Evolutionary conservation across 768 basidiomycete species (phyloP).

Genomic region (Panaeolus cyanescens): DNA sequence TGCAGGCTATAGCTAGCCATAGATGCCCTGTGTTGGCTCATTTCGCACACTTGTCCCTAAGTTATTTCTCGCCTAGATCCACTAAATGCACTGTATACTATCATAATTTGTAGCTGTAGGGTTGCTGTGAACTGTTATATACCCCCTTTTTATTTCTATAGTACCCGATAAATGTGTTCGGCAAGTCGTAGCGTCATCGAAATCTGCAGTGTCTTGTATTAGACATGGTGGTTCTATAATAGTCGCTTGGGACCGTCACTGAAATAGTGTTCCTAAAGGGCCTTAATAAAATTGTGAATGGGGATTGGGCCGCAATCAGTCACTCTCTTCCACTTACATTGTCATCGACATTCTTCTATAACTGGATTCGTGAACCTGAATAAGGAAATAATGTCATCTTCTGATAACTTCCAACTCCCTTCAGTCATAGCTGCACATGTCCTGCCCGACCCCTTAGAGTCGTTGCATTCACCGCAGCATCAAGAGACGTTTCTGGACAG

Average conservation of each 20-base stretch:
- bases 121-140: background rate
- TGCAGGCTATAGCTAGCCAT: no score
- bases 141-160: background rate
- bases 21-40: no score
- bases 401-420: conserved; percentile 22
- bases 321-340: no score
- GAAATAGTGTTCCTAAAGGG: no score
- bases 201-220: no score
- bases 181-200: no score
- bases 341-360: background rate
- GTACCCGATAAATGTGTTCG: background rate
- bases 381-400: conserved; percentile 7
- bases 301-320: no score
- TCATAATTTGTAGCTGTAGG: background rate
- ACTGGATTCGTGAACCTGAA: background rate
- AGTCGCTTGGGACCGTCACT: no score
- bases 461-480: conserved; percentile 52
- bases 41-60: no score
- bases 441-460: conserved; percentile 37
- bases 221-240: no score
- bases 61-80: conserved; percentile 3
- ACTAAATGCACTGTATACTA: background rate
- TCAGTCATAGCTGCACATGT: conserved; percentile 17
- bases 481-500: conserved; percentile 23
- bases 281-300: no score